Evolutionary conservation across 2,329 filamentous ascomycete species (phyloP), one percentile per base, ranked within the genome.

Genomic region (Pestalotiopsis sp.): DNA sequence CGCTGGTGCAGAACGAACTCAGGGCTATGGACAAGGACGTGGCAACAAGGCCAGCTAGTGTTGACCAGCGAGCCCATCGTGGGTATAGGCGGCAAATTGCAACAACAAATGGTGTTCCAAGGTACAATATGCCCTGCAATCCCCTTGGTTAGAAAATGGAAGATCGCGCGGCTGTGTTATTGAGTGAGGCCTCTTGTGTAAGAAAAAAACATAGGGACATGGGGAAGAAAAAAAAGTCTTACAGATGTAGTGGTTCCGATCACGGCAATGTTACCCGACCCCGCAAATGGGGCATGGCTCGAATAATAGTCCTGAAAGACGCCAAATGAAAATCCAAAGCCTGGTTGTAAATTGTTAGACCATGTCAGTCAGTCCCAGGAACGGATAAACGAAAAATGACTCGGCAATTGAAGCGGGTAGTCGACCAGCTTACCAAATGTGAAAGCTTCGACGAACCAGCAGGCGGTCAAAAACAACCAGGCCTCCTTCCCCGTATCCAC

Each of bases 381-480:
- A 52, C 45, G 45, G 20, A 6, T 52, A 52, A 17, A n/a, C 45
- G 20, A n/a, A 9, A 7, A 23, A 12, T 64, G 11, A 25, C n/a
- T 45, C 25, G 27, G 27, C 36, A 45, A 27, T 13, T 49, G 9
- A 13, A 49, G 23, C 23, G 27, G 41, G n/a, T 25, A 25, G 39
- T 52, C 25, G 25, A 9, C 5, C 3, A 20, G 56, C 66, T 67
- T 4, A 67, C 66, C 66, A 25, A 45, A 67, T 11, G 49, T 52
- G 20, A 67, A 58, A 49, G 62, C 67, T n/a, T 68, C 56, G 9
- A 69, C 52, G 20, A 41, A 64, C 63, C 63, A 66, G 36, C 66
- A 67, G 3, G 66, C 66, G 7, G 66, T 58, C 31, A 67, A 45
- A 41, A 67, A 67, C 4, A 62, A 38, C 66, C 66, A 67, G 6